phyloP scores from a whole-genome alignment of 2,329 filamentous ascomycete species.

The Arthrobotrys sinensis region DNA sequence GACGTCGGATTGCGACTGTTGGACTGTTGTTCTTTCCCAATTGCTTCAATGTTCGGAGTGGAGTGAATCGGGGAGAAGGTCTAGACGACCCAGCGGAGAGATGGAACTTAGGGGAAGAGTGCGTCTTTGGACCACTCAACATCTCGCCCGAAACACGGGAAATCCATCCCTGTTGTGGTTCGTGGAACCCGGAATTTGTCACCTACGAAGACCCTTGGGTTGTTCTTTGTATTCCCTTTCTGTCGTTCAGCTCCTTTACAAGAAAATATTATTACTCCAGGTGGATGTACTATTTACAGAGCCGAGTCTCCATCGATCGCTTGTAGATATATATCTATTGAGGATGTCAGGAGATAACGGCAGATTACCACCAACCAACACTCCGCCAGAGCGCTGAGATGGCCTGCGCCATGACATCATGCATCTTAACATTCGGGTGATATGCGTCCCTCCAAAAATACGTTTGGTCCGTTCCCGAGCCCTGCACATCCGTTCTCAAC shows the following conservation, averaged over 20 bases:
- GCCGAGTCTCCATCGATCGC: background rate
- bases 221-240: no score
- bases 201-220: background rate
- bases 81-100: background rate
- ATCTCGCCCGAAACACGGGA: constrained; percentile 3
- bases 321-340: background rate
- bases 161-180: constrained; percentile 25
- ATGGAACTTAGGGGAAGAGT: constrained; percentile 12
- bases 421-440: constrained; percentile 54
- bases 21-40: no score
- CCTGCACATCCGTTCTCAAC: constrained; percentile 32
- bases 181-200: constrained; percentile 6
- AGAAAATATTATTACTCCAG: no score
- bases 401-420: constrained; percentile 57
- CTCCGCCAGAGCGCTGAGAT: constrained; percentile 39
- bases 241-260: no score
- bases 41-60: no score
- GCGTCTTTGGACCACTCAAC: constrained; percentile 14
- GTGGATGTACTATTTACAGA: background rate
- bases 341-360: no score
- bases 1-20: no score
- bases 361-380: constrained; percentile 40
- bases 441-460: constrained; percentile 57
- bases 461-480: constrained; percentile 29
- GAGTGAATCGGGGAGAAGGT: background rate